A percentile compares a stretch with the other conserved stretches of the same genome.
Conservation (phyloP, 1,139 yeast species). For the Candida tetrigidarum region DNA sequence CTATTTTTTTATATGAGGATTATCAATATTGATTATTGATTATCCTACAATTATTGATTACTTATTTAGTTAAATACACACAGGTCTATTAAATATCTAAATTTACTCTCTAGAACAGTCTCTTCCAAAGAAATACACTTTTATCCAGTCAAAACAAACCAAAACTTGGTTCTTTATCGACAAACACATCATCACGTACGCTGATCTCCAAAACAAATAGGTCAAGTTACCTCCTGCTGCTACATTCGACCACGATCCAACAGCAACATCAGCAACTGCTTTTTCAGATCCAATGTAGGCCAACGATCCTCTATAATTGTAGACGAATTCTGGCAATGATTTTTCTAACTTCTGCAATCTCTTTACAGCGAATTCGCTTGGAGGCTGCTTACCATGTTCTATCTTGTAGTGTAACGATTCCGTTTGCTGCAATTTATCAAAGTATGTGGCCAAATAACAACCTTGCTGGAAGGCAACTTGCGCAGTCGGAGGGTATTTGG, state of each 20-base stretch:
- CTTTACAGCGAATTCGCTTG: slow-evolving; percentile 40
- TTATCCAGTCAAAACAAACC: slow-evolving; percentile 86
- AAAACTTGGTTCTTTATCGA: slow-evolving; percentile 84
- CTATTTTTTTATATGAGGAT: background rate
- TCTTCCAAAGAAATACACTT: slow-evolving; percentile 86
- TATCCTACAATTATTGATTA: too few species aligned
- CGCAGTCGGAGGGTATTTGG: slow-evolving; percentile 92
- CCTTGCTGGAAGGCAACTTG: slow-evolving; percentile 98
- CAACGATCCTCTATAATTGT: slow-evolving; percentile 70
- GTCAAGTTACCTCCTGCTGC: slow-evolving; percentile 86
- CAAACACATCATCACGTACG: slow-evolving; percentile 89
- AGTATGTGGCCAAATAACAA: slow-evolving; percentile 71
- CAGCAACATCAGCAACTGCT: slow-evolving; percentile 89
- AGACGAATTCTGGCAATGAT: slow-evolving; percentile 60
- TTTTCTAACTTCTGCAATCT: slow-evolving; percentile 41
- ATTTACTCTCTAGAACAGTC: slow-evolving; percentile 63
- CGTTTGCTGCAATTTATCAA: slow-evolving; percentile 69
- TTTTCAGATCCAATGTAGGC: slow-evolving; percentile 87
- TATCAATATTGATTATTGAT: background rate
- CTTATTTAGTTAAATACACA: background rate
- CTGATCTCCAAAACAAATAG: slow-evolving; percentile 91
- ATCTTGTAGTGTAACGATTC: slow-evolving; percentile 56
- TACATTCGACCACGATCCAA: slow-evolving; percentile 83
- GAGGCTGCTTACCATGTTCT: slow-evolving; percentile 27
- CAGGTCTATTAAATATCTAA: slow-evolving; percentile 1